Base-by-base conservation (phyloP, 805 yeast species). In the Pichia occidentalis region DNA sequence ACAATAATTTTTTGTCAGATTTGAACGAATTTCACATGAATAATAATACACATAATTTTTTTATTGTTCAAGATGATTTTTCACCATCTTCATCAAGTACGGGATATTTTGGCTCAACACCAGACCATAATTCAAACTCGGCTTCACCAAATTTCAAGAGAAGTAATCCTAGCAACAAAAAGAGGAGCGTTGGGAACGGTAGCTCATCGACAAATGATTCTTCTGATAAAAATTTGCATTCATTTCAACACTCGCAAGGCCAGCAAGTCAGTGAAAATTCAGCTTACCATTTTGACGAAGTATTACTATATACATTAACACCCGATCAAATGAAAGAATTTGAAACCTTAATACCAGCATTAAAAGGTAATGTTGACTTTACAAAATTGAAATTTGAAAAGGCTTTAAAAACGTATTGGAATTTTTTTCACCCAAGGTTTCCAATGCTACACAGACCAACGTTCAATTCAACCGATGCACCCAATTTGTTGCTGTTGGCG, bases 401-500 rank as follows among this genome's bases (percentile, higher is more conserved):
- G 29, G 44, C 57, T 2, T 44, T 62, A 17, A 45, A 52, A 26
- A 57, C 59, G 1, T 79, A 75, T 51, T 79, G 85, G 85, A 57
- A 60, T 25, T 64, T 68, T 11, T 77, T 75, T 49, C 80, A 77
- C 49, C 73, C 77, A 0, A 73, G 77, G 46, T 74, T 72, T 43
- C 71, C 82, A 2, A 63, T 78, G 26, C 55, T 79, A 19, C 85
- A 78, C 51, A 63, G 64, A 35, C 78, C 81, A 3, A 69, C 83
- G 5, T 80, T 79, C 43, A 63, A 60, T 28, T 70, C 81, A 1
- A 53, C 58, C 14, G 50, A 52, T 1, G 60, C 73, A 0, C 73
- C 75, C 5, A 68, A 75, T 0, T 58, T 77, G 9, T 56, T 80
- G 20, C 51, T 79, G 20, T 55, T 75, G 34, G 53, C 78, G 5